Evolutionary conservation across 768 basidiomycete genomes (phyloP).

Genomic region (Phylloporus rhodoxanthus): DNA sequence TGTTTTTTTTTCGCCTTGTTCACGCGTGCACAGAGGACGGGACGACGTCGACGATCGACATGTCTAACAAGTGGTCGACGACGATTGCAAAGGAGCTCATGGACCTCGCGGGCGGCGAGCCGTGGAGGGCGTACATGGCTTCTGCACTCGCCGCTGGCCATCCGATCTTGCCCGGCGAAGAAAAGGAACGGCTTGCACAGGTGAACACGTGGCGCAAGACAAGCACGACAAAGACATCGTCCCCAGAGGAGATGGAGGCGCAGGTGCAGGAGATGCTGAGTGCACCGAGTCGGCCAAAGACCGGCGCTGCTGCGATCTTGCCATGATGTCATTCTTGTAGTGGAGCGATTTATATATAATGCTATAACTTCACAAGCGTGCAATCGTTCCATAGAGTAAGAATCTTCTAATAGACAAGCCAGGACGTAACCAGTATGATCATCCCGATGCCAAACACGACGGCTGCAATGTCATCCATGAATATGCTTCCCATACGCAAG

Average conservation of each 20-base stretch:
- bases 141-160: constrained; percentile 42
- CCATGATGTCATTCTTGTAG: constrained; percentile 18
- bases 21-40: constrained; percentile 41
- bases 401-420: constrained; percentile 28
- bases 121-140: constrained; percentile 53
- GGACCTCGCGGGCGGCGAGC: constrained; percentile 55
- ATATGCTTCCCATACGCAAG: constrained; percentile 56
- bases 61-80: constrained; percentile 66
- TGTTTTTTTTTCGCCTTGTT: background rate
- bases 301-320: constrained; percentile 37
- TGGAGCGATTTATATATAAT: background rate
- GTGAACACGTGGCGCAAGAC: constrained; percentile 10
- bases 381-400: background rate
- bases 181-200: constrained; percentile 21
- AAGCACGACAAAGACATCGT: constrained; percentile 7
- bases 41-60: constrained; percentile 38
- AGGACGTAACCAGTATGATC: constrained; percentile 49
- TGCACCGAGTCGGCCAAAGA: constrained; percentile 27
- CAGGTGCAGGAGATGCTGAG: constrained; percentile 30
- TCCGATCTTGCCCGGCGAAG: constrained; percentile 46
- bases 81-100: constrained; percentile 65
- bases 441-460: constrained; percentile 69
- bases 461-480: constrained; percentile 68
- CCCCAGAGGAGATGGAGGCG: constrained; percentile 18
- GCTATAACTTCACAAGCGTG: too few relatives aligned